Evolutionary conservation across 805 yeast genomes (phyloP).

Genomic region (Danielia oregonensis): DNA sequence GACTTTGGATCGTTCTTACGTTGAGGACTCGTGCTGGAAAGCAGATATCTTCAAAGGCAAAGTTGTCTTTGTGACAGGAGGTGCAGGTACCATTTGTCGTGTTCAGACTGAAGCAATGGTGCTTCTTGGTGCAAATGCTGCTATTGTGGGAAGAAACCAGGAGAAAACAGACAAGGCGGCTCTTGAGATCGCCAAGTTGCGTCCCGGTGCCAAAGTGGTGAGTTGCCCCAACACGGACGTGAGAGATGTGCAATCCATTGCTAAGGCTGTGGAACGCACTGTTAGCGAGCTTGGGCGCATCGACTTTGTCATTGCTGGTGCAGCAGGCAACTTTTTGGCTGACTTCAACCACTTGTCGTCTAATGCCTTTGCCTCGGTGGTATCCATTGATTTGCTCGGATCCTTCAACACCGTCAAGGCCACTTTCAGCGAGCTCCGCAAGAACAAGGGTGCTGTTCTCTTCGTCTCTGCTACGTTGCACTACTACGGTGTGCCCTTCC

Average conservation of each 20-base stretch:
- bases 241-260: slow-evolving; percentile 20
- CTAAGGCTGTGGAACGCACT: slow-evolving; percentile 21
- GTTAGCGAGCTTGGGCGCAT: slow-evolving; percentile 36
- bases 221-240: slow-evolving; percentile 23
- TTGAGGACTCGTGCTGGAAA: slow-evolving; percentile 21
- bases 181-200: slow-evolving; percentile 18
- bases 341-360: slow-evolving; percentile 43
- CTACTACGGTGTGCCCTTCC: slow-evolving; percentile 42
- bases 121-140: slow-evolving; percentile 27
- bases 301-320: slow-evolving; percentile 43
- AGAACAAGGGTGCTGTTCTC: slow-evolving; percentile 33
- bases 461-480: slow-evolving; percentile 43
- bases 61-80: slow-evolving; percentile 30
- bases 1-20: slow-evolving; percentile 18
- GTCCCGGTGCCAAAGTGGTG: slow-evolving; percentile 23
- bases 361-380: slow-evolving; percentile 39
- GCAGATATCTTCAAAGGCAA: slow-evolving; percentile 25
- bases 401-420: slow-evolving; percentile 42
- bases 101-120: slow-evolving; percentile 28
- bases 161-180: slow-evolving; percentile 24
- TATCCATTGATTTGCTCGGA: slow-evolving; percentile 38
- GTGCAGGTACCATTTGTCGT: slow-evolving; percentile 28
- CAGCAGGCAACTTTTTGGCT: slow-evolving; percentile 40
- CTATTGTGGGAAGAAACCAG: slow-evolving; percentile 24
- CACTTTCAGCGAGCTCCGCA: slow-evolving; percentile 32